A percentile compares a stretch with the other conserved stretches of the same genome.
Evolutionary conservation across 73 alveolate species (phyloP).

Genomic region (Paramecium sexaurelia): DNA sequence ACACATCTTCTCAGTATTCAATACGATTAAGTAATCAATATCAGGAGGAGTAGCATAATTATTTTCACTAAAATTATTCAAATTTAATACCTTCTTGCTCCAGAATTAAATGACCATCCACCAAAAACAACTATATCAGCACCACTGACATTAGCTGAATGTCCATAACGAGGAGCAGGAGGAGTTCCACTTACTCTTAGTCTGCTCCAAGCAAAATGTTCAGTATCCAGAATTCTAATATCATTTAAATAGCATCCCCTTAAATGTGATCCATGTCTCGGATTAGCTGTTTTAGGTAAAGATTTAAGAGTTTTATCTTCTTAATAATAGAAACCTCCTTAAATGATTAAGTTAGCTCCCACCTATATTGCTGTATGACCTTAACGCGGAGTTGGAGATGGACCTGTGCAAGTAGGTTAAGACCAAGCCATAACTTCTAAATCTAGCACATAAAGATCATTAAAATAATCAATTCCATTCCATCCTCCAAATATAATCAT

Average conservation of each 20-base stretch:
- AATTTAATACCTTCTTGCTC: conserved; percentile 79
- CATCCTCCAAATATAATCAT: conserved; percentile 99
- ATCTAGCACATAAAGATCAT: conserved; percentile 96
- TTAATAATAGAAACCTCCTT: conserved; percentile 88
- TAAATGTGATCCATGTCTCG: conserved; percentile 88
- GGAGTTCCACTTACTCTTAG: conserved; percentile 98
- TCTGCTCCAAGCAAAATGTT: conserved; percentile 93
- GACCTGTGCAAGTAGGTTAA: conserved; percentile 90
- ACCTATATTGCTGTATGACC: conserved; percentile 96
- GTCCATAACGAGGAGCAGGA: conserved; percentile 95
- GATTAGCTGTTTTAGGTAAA: conserved; percentile 76
- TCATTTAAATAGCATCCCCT: conserved; percentile 96
- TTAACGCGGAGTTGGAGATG: conserved; percentile 96
- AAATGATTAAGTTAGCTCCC: conserved; percentile 88
- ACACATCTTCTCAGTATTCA: conserved; percentile 89
- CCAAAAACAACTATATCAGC: conserved; percentile 96
- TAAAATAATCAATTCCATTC: conserved; percentile 93
- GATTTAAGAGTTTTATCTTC: conserved; percentile 70
- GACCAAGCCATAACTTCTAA: conserved; percentile 99
- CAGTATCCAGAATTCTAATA: conserved; percentile 95
- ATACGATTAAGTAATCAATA: conserved; percentile 92
- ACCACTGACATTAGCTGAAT: conserved; percentile 95
- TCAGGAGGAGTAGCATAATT: conserved; percentile 77
- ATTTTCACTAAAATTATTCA: conserved; percentile 8
- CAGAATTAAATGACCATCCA: conserved; percentile 94